phyloP scores from a whole-genome alignment of 1,284 basidiomycete genomes.

The Phellinidium pouzarii region DNA sequence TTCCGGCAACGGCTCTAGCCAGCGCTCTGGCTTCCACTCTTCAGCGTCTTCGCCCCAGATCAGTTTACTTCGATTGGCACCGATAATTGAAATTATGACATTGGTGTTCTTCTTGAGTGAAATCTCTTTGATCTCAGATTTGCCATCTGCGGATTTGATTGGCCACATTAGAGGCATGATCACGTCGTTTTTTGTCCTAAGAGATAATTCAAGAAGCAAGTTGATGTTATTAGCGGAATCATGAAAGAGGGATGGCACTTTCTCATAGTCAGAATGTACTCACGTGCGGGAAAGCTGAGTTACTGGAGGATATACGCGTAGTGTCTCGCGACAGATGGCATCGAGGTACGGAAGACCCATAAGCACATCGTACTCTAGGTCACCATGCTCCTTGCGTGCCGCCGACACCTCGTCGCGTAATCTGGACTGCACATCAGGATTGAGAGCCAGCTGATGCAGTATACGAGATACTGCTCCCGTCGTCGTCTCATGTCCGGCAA shows the following conservation, averaged over 20 bases:
- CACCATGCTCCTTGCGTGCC: conserved; percentile 24
- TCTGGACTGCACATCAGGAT: conserved; percentile 30
- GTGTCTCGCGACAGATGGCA: conserved; percentile 34
- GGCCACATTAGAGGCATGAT: conserved; percentile 17
- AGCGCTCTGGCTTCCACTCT: conserved; percentile 11
- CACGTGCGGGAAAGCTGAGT: conserved; percentile 24
- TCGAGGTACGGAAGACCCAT: conserved; percentile 33
- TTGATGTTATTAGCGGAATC: too few relatives aligned
- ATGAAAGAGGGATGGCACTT: too few relatives aligned
- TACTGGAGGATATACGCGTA: conserved; percentile 31
- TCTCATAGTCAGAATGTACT: background rate
- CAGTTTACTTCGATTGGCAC: conserved; percentile 10
- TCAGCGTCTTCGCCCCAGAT: conserved; percentile 17
- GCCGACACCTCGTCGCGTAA: conserved; percentile 31
- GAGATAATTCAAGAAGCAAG: too few relatives aligned
- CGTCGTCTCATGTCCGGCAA: conserved; percentile 35
- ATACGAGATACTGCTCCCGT: conserved; percentile 32
- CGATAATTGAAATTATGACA: conserved; percentile 16
- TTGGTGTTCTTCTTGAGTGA: conserved; percentile 4
- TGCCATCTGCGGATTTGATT: conserved; percentile 9
- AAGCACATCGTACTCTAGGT: conserved; percentile 32
- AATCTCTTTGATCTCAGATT: conserved; percentile 5
- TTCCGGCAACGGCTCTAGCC: conserved; percentile 9
- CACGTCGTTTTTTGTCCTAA: conserved; percentile 14
- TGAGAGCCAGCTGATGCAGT: conserved; percentile 29